A percentile compares a stretch with the other conserved stretches of the same genome.
Evolutionary conservation across 148 eudicot genomes (phyloP).

Genomic region (Camellia granthamiana): DNA sequence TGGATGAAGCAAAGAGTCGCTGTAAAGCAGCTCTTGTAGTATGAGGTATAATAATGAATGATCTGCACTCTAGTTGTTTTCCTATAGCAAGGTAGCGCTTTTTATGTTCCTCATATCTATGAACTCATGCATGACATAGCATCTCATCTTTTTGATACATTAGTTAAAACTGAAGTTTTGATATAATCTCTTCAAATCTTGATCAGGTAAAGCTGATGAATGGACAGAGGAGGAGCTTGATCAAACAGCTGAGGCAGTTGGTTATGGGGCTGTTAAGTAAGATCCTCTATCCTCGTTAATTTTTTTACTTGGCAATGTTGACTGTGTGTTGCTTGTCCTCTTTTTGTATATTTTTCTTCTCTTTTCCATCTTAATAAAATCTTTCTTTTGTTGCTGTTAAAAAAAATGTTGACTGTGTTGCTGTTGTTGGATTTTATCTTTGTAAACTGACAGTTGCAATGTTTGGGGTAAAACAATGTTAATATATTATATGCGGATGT

Average conservation of each 20-base stretch:
- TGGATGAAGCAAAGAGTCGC: slow-evolving; percentile 87
- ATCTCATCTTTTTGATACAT: slow-evolving; percentile 8
- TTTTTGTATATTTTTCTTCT: too few relatives aligned
- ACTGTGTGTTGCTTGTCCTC: not conserved
- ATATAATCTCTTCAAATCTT: slow-evolving; percentile 8
- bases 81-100: not conserved
- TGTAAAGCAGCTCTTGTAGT: slow-evolving; percentile 67
- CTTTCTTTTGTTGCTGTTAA: too few relatives aligned
- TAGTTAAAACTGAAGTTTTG: not conserved
- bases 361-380: too few relatives aligned
- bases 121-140: not conserved
- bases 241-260: slow-evolving; percentile 90
- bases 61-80: not conserved
- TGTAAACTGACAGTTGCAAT: too few relatives aligned
- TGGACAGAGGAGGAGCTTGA: slow-evolving; percentile 84
- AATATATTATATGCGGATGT: not conserved
- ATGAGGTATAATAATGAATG: slow-evolving; percentile 50
- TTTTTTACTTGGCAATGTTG: not conserved
- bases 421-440: not conserved
- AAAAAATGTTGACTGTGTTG: not conserved
- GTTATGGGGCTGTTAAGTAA: slow-evolving; percentile 99
- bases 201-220: slow-evolving; percentile 66
- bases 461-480: too few relatives aligned
- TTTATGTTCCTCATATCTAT: not conserved
- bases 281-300: slow-evolving; percentile 19